Conservation (phyloP, 2,329 filamentous ascomycete genomes). For the Cladosporium oxysporum region DNA sequence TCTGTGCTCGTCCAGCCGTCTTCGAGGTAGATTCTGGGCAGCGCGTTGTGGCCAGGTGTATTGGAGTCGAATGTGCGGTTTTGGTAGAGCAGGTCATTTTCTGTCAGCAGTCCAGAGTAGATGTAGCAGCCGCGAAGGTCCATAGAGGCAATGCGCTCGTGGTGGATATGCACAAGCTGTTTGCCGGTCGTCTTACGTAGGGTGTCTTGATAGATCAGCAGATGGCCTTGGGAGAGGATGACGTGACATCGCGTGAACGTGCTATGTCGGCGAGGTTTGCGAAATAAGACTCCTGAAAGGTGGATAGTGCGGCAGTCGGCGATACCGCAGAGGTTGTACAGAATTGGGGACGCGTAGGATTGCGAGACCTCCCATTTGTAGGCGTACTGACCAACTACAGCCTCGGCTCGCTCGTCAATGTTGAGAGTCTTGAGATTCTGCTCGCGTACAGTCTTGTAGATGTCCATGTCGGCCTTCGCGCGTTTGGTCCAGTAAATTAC, state of each 20-base stretch:
- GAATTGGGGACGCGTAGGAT: slow-evolving; percentile 61
- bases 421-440: slow-evolving; percentile 61
- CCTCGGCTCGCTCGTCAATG: slow-evolving; percentile 67
- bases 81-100: slow-evolving; percentile 63
- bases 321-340: slow-evolving; percentile 71
- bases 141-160: slow-evolving; percentile 60
- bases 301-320: slow-evolving; percentile 62
- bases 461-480: slow-evolving; percentile 56
- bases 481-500: slow-evolving; percentile 64
- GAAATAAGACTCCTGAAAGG: slow-evolving; percentile 64
- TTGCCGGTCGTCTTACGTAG: slow-evolving; percentile 57
- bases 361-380: slow-evolving; percentile 68
- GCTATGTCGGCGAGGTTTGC: slow-evolving; percentile 63
- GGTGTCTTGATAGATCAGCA: slow-evolving; percentile 64
- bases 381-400: slow-evolving; percentile 65
- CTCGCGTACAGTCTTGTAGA: slow-evolving; percentile 58
- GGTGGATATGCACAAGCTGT: slow-evolving; percentile 61
- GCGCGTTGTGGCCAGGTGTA: slow-evolving; percentile 58
- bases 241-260: slow-evolving; percentile 64
- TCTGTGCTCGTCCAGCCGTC: slow-evolving; percentile 64
- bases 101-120: slow-evolving; percentile 64
- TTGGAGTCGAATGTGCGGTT: slow-evolving; percentile 66
- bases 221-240: slow-evolving; percentile 60
- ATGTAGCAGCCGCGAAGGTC: slow-evolving; percentile 66
- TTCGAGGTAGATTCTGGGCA: slow-evolving; percentile 61